A percentile compares a stretch with the other conserved stretches of the same genome.
These are phyloP conservation scores for Thraustochytrium sp. DNA, from an alignment of 352 stramenopile species.

Conservation along the genomic window DNA sequence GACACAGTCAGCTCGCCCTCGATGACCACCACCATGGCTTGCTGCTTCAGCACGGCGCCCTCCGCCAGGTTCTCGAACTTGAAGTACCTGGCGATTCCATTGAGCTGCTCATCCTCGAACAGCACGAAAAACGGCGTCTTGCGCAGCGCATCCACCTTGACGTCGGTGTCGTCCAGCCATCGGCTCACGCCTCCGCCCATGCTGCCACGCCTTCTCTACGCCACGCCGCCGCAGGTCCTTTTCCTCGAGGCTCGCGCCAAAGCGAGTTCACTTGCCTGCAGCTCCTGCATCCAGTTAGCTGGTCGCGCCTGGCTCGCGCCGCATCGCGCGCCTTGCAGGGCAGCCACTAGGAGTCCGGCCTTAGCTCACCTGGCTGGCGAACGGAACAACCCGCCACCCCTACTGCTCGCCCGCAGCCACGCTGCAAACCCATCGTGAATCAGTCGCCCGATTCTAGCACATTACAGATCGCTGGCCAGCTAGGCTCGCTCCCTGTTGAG, in stretches of 20 bases:
- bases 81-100: slow-evolving; percentile 13
- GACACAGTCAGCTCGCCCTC: slow-evolving; percentile 24
- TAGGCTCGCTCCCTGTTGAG: too few relatives aligned
- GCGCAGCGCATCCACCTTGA: not conserved
- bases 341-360: too few relatives aligned
- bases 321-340: too few relatives aligned
- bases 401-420: too few relatives aligned
- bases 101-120: not conserved
- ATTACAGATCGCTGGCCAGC: too few relatives aligned
- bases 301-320: too few relatives aligned
- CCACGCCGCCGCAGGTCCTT: not conserved
- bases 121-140: slow-evolving; percentile 36
- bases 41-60: not conserved
- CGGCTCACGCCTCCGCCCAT: not conserved
- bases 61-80: not conserved
- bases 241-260: not conserved
- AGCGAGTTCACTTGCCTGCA: too few relatives aligned
- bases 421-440: too few relatives aligned
- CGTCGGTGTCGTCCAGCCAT: not conserved
- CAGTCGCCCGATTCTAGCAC: too few relatives aligned
- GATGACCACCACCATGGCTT: not conserved
- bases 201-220: not conserved
- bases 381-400: too few relatives aligned
- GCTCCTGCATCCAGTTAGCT: too few relatives aligned
- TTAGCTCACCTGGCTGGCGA: too few relatives aligned